Evolutionary conservation across 768 basidiomycete genomes (phyloP).

Genomic region (Boletus rubescentipes): DNA sequence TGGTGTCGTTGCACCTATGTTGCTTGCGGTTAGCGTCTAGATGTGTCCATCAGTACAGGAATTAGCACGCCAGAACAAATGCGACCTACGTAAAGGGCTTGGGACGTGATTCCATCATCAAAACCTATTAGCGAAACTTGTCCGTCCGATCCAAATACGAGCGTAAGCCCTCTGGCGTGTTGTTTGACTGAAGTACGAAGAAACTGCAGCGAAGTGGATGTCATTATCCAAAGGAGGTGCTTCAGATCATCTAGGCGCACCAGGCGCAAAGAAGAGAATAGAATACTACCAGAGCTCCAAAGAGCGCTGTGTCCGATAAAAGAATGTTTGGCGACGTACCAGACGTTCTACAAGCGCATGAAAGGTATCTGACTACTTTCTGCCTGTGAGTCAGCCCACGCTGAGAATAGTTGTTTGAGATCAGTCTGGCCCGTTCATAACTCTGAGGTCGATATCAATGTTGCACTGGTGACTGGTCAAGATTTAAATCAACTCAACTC

Average conservation of each 20-base stretch:
- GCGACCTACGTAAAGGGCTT: constrained; percentile 4
- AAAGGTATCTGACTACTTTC: neutral
- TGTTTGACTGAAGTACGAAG: constrained; percentile 11
- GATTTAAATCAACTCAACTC: constrained; percentile 3
- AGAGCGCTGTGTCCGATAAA: neutral
- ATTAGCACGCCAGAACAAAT: neutral
- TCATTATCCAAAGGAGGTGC: constrained; percentile 19
- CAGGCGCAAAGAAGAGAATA: constrained; percentile 23
- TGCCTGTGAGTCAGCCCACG: constrained; percentile 11
- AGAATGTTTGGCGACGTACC: neutral
- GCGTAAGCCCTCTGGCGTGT: constrained; percentile 21
- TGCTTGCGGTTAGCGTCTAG: constrained; percentile 10
- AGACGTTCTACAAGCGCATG: constrained; percentile 2
- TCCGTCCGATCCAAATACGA: constrained; percentile 28
- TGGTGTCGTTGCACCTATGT: neutral
- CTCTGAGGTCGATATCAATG: neutral
- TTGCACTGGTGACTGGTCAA: constrained; percentile 2
- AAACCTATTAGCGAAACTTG: constrained; percentile 28
- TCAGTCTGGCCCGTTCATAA: constrained; percentile 2
- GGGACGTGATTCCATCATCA: constrained; percentile 3
- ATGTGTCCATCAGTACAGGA: neutral
- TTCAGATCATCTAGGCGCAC: constrained; percentile 28
- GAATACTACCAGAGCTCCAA: constrained; percentile 19
- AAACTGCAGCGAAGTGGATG: constrained; percentile 6
- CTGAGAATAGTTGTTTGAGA: neutral